Evolutionary conservation across 192 early-diverging fungal genomes (phyloP).

Genomic region (Rhizophagus prolifer): DNA sequence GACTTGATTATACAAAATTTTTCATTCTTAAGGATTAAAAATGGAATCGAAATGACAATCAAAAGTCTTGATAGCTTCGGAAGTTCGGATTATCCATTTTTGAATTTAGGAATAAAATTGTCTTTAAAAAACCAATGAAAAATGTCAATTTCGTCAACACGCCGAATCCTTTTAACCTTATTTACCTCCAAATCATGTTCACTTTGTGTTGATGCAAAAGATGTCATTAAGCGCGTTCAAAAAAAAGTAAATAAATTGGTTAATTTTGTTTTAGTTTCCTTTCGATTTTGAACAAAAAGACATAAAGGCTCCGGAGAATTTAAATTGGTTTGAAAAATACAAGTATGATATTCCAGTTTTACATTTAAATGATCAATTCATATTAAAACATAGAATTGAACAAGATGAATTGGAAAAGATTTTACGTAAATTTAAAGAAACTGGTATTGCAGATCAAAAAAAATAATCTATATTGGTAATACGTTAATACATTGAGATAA

Average conservation of each 20-base stretch:
- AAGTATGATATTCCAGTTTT: slow-evolving; percentile 47
- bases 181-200: slow-evolving; percentile 9
- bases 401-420: slow-evolving; percentile 37
- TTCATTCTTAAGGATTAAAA: neutral
- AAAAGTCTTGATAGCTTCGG: no score
- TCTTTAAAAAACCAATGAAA: neutral
- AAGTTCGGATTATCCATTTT: no score
- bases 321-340: slow-evolving; percentile 34
- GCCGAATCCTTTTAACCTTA: slow-evolving; percentile 13
- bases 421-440: slow-evolving; percentile 33
- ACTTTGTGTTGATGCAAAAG: slow-evolving; percentile 6
- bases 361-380: slow-evolving; percentile 43
- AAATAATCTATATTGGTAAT: no score
- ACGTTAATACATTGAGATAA: no score
- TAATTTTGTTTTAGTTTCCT: neutral
- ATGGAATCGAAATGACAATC: neutral
- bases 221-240: neutral
- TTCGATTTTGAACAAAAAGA: slow-evolving; percentile 28
- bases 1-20: neutral
- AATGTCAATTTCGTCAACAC: neutral
- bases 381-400: slow-evolving; percentile 38
- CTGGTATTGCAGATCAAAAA: slow-evolving; percentile 12
- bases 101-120: no score
- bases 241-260: neutral
- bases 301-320: slow-evolving; percentile 5